Base-by-base conservation (phyloP, 768 basidiomycete genomes). In the Hortiboletus flavorubellus region DNA sequence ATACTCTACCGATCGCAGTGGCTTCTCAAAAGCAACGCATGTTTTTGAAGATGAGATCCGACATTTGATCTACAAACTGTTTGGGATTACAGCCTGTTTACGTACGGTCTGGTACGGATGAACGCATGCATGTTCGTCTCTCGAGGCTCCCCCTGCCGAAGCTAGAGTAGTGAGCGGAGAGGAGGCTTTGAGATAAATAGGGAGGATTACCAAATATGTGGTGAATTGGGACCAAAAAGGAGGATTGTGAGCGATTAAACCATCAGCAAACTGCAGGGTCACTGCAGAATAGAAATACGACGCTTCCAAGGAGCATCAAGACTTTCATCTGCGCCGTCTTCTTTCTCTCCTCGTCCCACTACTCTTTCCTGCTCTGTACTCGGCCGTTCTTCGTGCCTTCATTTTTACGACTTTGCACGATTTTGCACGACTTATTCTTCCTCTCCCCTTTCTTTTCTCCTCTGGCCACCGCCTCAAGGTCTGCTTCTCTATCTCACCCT, bases 341-440 rank as follows among this genome's bases (percentile, higher is more conserved):
- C 61, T 59, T 64, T 63, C 63, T 63, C 64, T 64, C 60, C 54
- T 53, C 58, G 46, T 56, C 63, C 53, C 60, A 52, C 55, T 58
- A 42, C 55, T 55, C 60, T 58, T 64, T 61, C 66, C 58, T 56
- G 64, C 64, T 67, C 60, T 52, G 21, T 54, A 55, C 57, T 56
- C 54, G 70, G 63, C 64, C 61, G 56, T 66, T 59, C 35, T 46
- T 54, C 59, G 58, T 62, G 60, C 69, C 69, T 69, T 71, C 74
- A 69, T 69, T 74, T 79, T 84, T 80, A 83, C 83, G 82, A 83
- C 80, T 76, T 73, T 76, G 68, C 75, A 84, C 83, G 83, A 84
- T 74, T 75, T 75, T 78, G 76, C 76, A 86, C 86, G 85, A 86
- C 86, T 71, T 75, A 76, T 73, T 68, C 73, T 70, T 72, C 73